Evolutionary conservation across 352 stramenopile species (phyloP).

Genomic region (Pythium chondricola): DNA sequence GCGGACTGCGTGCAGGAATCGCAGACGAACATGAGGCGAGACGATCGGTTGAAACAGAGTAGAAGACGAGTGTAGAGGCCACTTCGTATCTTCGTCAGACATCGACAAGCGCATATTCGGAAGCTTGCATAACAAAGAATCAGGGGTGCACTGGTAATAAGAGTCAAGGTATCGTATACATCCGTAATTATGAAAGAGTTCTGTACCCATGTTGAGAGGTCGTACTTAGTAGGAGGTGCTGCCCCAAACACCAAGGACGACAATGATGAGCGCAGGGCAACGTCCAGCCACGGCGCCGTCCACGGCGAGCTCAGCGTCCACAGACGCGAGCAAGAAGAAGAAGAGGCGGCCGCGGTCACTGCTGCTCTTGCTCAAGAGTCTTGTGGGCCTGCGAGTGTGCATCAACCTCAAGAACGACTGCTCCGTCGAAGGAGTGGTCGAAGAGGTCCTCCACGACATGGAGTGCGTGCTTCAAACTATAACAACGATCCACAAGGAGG

Average conservation of each 20-base stretch:
- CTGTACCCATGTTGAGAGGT: constrained; percentile 5
- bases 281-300: too few species aligned
- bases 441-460: constrained; percentile 84
- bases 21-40: not conserved
- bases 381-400: constrained; percentile 69
- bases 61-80: too few species aligned
- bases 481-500: too few species aligned
- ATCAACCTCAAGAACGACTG: constrained; percentile 84
- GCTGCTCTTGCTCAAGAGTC: constrained; percentile 78
- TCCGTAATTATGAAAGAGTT: constrained; percentile 8
- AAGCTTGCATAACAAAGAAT: not conserved
- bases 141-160: too few species aligned
- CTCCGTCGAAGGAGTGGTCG: constrained; percentile 66
- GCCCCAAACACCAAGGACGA: too few species aligned
- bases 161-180: not conserved
- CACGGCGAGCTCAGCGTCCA: not conserved
- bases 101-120: not conserved
- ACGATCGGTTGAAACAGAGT: too few species aligned
- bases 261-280: too few species aligned
- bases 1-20: not conserved
- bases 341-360: constrained; percentile 42
- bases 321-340: constrained; percentile 1
- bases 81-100: too few species aligned
- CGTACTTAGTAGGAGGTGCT: too few species aligned
- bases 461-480: constrained; percentile 66